A percentile compares a stretch with the other conserved stretches of the same genome.
Conservation (phyloP, 2,329 filamentous ascomycete genomes). For the Zymoseptoria pseudotritici region DNA sequence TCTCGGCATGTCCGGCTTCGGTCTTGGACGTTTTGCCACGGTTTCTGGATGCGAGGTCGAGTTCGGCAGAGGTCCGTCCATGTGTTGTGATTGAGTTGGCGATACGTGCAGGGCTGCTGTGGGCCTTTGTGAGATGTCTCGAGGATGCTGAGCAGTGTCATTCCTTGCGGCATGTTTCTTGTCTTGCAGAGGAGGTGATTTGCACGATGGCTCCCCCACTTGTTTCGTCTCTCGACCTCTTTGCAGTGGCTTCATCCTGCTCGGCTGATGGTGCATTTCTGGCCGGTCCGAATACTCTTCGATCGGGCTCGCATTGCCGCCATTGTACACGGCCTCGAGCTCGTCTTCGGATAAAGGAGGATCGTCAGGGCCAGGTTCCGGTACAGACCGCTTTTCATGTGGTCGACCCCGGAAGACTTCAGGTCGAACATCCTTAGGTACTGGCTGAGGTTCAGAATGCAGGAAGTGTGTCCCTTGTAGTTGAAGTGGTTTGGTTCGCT, state of each 20-base stretch:
- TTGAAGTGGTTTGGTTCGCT: slow-evolving; percentile 14
- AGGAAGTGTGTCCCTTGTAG: slow-evolving; percentile 14
- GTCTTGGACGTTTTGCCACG: background rate
- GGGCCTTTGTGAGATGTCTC: background rate
- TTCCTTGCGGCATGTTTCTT: background rate
- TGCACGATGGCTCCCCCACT: background rate
- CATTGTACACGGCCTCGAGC: slow-evolving; percentile 12
- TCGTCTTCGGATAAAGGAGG: slow-evolving; percentile 25
- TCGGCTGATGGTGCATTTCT: background rate
- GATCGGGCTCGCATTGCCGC: slow-evolving; percentile 7
- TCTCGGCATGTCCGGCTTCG: background rate
- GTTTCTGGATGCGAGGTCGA: background rate
- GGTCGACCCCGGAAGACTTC: slow-evolving; percentile 7
- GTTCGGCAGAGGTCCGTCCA: background rate
- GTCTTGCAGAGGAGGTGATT: background rate
- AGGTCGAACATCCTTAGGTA: slow-evolving; percentile 9
- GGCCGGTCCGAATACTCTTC: background rate
- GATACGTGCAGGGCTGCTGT: background rate
- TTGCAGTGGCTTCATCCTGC: background rate
- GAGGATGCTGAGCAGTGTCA: background rate
- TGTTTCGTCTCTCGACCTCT: background rate
- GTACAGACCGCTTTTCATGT: background rate
- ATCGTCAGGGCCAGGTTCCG: slow-evolving; percentile 19
- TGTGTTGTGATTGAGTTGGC: background rate
- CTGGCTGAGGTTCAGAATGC: slow-evolving; percentile 9